These are phyloP conservation scores for Atkinsonella texensis DNA, from an alignment of 2,329 filamentous ascomycete genomes.

Conservation along the genomic window DNA sequence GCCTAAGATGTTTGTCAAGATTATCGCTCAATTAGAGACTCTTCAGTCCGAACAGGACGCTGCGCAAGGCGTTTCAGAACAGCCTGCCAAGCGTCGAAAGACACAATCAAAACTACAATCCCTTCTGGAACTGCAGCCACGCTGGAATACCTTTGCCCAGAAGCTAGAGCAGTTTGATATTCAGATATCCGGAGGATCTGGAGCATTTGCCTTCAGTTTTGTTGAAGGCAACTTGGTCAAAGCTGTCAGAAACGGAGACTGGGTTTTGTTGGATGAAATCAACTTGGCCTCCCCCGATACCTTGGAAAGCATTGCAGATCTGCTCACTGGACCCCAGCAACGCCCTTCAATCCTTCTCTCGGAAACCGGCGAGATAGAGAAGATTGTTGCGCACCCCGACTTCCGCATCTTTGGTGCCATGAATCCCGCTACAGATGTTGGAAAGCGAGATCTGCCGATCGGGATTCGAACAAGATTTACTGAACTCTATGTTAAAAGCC, in stretches of 20 bases:
- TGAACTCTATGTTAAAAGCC: constrained; percentile 86
- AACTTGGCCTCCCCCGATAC: constrained; percentile 93
- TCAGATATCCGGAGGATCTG: constrained; percentile 60
- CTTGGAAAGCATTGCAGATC: constrained; percentile 81
- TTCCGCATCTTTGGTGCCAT: constrained; percentile 97
- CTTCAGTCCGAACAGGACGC: constrained; percentile 28
- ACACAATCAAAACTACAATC: constrained; percentile 56
- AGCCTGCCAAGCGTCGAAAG: constrained; percentile 59
- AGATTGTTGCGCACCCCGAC: constrained; percentile 77
- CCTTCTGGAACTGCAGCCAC: constrained; percentile 42
- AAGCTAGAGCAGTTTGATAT: constrained; percentile 69
- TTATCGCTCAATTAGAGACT: constrained; percentile 43
- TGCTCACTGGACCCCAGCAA: constrained; percentile 62
- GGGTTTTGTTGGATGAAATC: constrained; percentile 94
- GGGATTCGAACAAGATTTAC: constrained; percentile 88
- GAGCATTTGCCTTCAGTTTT: constrained; percentile 86
- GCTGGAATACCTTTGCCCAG: constrained; percentile 71
- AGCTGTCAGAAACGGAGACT: constrained; percentile 90
- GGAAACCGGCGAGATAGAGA: constrained; percentile 86
- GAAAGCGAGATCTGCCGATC: constrained; percentile 84
- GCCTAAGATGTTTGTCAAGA: constrained; percentile 70
- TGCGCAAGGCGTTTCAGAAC: constrained; percentile 23
- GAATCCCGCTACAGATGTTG: constrained; percentile 96
- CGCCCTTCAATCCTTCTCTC: constrained; percentile 77
- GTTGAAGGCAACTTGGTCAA: constrained; percentile 94